Evolutionary conservation across 2,329 filamentous ascomycete species (phyloP).

Genomic region (Orbilia quercus): DNA sequence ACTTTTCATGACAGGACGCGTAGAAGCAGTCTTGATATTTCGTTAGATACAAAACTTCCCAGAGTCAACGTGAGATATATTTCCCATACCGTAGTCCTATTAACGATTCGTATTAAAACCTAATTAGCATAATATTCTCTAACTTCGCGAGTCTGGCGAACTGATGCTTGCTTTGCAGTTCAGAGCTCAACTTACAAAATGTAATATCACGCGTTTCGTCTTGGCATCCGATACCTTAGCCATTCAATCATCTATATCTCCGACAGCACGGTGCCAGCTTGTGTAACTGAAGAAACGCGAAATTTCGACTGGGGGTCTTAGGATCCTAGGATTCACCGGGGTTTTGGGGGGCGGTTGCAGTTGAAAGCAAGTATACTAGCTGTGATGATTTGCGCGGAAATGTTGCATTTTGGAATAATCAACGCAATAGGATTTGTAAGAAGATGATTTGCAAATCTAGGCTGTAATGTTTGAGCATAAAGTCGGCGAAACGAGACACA

Average conservation of each 20-base stretch:
- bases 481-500: too few species aligned
- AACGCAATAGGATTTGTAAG: not conserved
- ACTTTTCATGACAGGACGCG: constrained; percentile 52
- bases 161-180: too few species aligned
- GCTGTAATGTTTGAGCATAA: too few species aligned
- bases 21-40: constrained; percentile 45
- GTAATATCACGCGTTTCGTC: constrained; percentile 45
- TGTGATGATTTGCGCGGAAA: not conserved
- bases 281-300: not conserved
- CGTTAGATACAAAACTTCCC: constrained; percentile 4
- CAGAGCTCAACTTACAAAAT: constrained; percentile 53
- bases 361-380: too few species aligned
- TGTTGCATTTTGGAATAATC: not conserved
- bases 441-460: not conserved
- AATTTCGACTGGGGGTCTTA: too few species aligned
- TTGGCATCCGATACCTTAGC: constrained; percentile 29
- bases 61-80: not conserved
- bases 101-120: not conserved
- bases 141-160: not conserved
- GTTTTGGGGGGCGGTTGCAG: too few species aligned
- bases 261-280: not conserved
- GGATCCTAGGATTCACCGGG: too few species aligned
- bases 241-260: constrained; percentile 6
- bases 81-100: constrained; percentile 46
- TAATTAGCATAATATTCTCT: not conserved